Conservation (phyloP, 2,329 filamentous ascomycete genomes). For the Emergomyces africanus region DNA sequence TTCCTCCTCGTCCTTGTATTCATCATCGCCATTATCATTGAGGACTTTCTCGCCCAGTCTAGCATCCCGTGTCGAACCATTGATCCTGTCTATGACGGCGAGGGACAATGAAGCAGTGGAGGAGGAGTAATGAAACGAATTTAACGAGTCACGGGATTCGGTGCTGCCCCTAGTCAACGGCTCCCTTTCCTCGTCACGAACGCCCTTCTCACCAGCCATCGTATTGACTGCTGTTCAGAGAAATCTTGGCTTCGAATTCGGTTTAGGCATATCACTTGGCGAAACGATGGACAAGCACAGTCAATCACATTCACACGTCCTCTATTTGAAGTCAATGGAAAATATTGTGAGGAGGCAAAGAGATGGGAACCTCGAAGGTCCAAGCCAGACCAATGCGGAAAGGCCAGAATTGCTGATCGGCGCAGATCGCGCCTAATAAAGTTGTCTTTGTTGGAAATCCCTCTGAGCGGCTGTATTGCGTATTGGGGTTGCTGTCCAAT, state of each 20-base stretch:
- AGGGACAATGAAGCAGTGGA: slow-evolving; percentile 12
- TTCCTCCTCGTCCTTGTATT: slow-evolving; percentile 17
- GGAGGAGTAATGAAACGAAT: slow-evolving; percentile 11
- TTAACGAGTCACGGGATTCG: not conserved
- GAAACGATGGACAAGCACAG: not conserved
- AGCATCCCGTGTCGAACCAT: not conserved
- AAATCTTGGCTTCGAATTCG: not conserved
- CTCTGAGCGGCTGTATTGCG: no score
- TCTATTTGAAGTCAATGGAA: not conserved
- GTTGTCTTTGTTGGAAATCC: not conserved
- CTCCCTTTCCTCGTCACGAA: slow-evolving; percentile 9
- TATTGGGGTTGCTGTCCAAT: no score
- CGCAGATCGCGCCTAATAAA: not conserved
- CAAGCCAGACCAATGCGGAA: not conserved
- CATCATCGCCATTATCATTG: not conserved
- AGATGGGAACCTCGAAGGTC: not conserved
- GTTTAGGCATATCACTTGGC: not conserved
- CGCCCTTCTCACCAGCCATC: slow-evolving; percentile 7
- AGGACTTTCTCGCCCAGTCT: not conserved
- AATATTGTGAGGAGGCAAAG: not conserved
- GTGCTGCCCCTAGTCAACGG: slow-evolving; percentile 7
- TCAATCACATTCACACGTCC: not conserved
- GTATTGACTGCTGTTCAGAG: not conserved
- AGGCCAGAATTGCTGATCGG: not conserved
- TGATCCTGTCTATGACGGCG: slow-evolving; percentile 7